Base-by-base conservation (phyloP, 73 alveolate genomes). In the Tetrahymena malaccensis region DNA sequence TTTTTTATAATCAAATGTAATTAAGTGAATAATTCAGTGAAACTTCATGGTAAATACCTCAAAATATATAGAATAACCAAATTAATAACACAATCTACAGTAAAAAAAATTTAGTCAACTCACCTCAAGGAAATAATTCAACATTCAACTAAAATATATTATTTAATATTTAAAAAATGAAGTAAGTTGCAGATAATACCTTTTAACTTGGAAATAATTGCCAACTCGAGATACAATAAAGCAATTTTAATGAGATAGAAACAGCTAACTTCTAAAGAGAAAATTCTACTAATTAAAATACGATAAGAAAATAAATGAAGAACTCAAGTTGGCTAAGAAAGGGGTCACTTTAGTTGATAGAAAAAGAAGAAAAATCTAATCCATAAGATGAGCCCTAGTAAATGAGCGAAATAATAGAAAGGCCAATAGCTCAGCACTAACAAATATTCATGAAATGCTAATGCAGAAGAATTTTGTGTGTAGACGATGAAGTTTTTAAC, bases 401-500 rank as follows among this genome's bases (percentile, higher is more conserved):
- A 43, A 22, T 84, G 38, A n/a, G 93, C 33, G 89, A 57, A 35
- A 94, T 93, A 35, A 85, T 43, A 22, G 85, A 10, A 37, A 93
- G 43, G 15, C 83, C 95, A 27, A 93, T 43, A 37, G 93, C 57
- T 50, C 85, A 94, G 1, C 93, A 85, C 44, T 55, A 94, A 25
- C 55, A 85, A 50, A 43, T 85, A 43, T 50, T 55, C 38, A 84
- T 89, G 50, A 58, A 89, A 21, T 89, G 95, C 89, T 50, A 37
- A 43, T 95, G 97, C 35, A 95, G 84, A 55, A 43, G 93, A 19
- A 89, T 95, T 17, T 40, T 95, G 43, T 85, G 94, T 89, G 97
- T 95, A 4, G 97, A 95, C 43, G 97, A 95, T 40, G 97, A 95
- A 50, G 95, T 89, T 10, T 95, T 95, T 55, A 95, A 95, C 93